Percentiles rank a stretch among this genome's conserved stretches.
phyloP scores from a whole-genome alignment of 2,329 filamentous ascomycete species.

The Colletotrichum paranaense region DNA sequence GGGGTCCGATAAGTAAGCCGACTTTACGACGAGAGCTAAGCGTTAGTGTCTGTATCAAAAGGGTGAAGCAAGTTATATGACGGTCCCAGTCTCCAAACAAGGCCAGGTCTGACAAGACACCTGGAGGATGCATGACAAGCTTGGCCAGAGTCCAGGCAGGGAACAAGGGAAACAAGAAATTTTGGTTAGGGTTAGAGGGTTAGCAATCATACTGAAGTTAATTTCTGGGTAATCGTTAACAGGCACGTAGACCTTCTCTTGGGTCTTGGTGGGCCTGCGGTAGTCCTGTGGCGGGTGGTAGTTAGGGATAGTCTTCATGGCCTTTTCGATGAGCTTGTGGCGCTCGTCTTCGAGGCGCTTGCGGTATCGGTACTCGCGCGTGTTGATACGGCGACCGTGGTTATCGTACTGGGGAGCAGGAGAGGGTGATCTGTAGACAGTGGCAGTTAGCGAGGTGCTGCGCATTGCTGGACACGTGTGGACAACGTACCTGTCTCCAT shows the following conservation, averaged over 20 bases:
- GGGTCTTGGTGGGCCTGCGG: constrained; percentile 98
- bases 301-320: constrained; percentile 99
- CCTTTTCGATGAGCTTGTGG: constrained; percentile 98
- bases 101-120: constrained; percentile 40
- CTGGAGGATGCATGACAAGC: constrained; percentile 48
- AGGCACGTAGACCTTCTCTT: constrained; percentile 99
- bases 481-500: constrained; percentile 85
- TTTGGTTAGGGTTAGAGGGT: constrained; percentile 89
- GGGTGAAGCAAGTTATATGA: constrained; percentile 48
- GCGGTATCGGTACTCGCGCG: constrained; percentile 96
- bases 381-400: constrained; percentile 99
- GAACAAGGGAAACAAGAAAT: constrained; percentile 43
- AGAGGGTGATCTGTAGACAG: constrained; percentile 81
- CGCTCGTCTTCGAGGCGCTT: constrained; percentile 98
- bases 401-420: constrained; percentile 98
- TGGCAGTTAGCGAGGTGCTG: constrained; percentile 29
- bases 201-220: constrained; percentile 99
- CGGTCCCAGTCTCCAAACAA: constrained; percentile 46
- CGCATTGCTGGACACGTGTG: background rate
- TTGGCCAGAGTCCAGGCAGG: constrained; percentile 58
- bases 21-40: constrained; percentile 90
- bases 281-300: constrained; percentile 99
- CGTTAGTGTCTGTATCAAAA: constrained; percentile 80
- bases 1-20: constrained; percentile 99
- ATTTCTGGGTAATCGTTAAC: constrained; percentile 99